Evolutionary conservation across 2,329 filamentous ascomycete species (phyloP), one percentile per base, ranked within the genome.

Genomic region (Xylariaceae sp.): DNA sequence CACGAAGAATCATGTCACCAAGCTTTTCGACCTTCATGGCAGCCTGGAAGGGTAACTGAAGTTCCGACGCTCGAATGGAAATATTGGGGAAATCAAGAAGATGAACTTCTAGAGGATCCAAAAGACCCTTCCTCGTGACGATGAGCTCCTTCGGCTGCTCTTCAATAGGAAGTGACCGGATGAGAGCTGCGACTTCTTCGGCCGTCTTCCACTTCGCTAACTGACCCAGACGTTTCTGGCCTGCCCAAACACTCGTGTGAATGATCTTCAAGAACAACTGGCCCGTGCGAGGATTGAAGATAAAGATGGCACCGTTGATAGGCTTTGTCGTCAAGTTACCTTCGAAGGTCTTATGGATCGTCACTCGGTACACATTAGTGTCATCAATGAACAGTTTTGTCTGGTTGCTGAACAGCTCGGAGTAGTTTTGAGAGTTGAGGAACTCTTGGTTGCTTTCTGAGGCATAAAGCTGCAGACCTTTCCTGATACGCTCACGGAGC

Each of bases 11-110:
- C 92, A 99, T 96, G 74, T 99, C 95, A 62, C 92, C 95, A 45
- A 99, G 82, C 73, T 99, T 99, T 75, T 99, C 94, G 2, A 99
- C 91, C 80, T 99, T 99, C 92, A 99, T 99, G 0, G 95, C 95
- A 53, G 94, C 94, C 73, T 99, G 95, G 88, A 99, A 99, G 1
- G 94, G 94, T 61, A 99, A 78, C 72, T 99, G 94, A 64, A 99
- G 76, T 73, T 99, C 94, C 0, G 94, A 99, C 8, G 94, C 94
- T 64, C 94, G 88, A 65, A 99, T 99, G 2, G 94, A 96, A 62
- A 99, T 99, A 71, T 99, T 99, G 52, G 94, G 94, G 79, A 99
- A 99, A 71, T 99, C 95, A 42, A 99, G 86, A 67, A 99, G 73
- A 69, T 99, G 95, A 12, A 99, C 94, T 71, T 99, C 94, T 6